phyloP scores from a whole-genome alignment of 108 stramenopile species.

The Chaetoceros muelleri region DNA sequence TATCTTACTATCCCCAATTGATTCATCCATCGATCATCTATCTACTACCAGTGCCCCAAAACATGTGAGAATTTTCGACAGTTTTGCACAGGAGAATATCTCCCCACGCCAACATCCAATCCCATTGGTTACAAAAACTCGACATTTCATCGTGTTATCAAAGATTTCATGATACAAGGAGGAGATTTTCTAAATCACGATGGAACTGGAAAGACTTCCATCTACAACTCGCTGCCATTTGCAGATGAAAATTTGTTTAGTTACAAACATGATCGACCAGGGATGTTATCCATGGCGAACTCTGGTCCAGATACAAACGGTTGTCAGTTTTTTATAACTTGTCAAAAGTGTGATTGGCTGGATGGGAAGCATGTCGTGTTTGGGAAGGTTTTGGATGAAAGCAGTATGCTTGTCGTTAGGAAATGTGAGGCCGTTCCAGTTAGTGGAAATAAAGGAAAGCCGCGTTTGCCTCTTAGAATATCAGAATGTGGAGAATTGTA shows the following conservation, averaged over 20 bases:
- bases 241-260: constrained; percentile 92
- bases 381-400: constrained; percentile 91
- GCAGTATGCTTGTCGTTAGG: constrained; percentile 81
- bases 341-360: constrained; percentile 81
- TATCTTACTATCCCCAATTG: neutral
- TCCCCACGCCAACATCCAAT: constrained; percentile 72
- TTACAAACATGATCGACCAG: constrained; percentile 80
- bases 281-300: constrained; percentile 91
- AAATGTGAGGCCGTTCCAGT: constrained; percentile 80
- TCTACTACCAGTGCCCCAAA: constrained; percentile 59
- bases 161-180: constrained; percentile 43
- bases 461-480: constrained; percentile 62
- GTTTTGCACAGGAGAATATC: constrained; percentile 51
- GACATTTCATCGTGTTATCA: constrained; percentile 93
- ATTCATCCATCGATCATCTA: neutral
- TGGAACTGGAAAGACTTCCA: constrained; percentile 83
- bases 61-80: constrained; percentile 81
- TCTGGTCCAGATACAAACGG: constrained; percentile 89
- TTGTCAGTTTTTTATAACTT: constrained; percentile 97
- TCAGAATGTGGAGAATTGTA: constrained; percentile 76
- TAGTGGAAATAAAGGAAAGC: constrained; percentile 38
- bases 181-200: constrained; percentile 92
- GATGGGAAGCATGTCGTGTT: constrained; percentile 94
- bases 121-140: constrained; percentile 88
- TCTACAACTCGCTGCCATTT: constrained; percentile 77